phyloP scores from a whole-genome alignment of 805 yeast species.

The Yamadazyma insecticola region DNA sequence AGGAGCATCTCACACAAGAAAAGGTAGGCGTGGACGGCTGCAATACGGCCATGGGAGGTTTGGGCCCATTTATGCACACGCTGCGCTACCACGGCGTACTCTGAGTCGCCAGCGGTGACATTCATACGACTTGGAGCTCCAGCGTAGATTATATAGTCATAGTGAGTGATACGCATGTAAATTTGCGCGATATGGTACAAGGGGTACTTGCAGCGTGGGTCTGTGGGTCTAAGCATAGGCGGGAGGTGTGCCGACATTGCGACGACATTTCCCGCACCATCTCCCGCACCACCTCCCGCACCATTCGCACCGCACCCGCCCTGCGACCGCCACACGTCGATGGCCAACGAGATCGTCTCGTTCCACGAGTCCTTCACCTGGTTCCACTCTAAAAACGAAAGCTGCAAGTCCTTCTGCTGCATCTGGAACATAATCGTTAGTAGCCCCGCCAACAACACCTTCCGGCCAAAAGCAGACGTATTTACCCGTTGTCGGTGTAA shows the following conservation, averaged over 20 bases:
- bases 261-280: too few relatives aligned
- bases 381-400: slow-evolving; percentile 20
- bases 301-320: slow-evolving; percentile 15
- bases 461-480: slow-evolving; percentile 19
- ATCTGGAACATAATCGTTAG: slow-evolving; percentile 21
- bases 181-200: slow-evolving; percentile 25
- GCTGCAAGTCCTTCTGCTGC: slow-evolving; percentile 22
- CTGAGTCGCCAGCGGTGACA: slow-evolving; percentile 51
- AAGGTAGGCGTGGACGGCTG: slow-evolving; percentile 58
- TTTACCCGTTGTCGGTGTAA: slow-evolving; percentile 17
- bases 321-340: slow-evolving; percentile 22
- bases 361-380: slow-evolving; percentile 22
- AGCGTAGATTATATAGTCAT: slow-evolving; percentile 25
- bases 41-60: slow-evolving; percentile 44
- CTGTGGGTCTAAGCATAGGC: slow-evolving; percentile 16
- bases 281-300: too few relatives aligned
- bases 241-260: slow-evolving; percentile 15
- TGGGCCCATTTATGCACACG: slow-evolving; percentile 52
- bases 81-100: slow-evolving; percentile 44
- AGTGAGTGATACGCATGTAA: slow-evolving; percentile 23
- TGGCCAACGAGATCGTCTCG: slow-evolving; percentile 22
- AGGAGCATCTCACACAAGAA: slow-evolving; percentile 60
- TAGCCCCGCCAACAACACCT: slow-evolving; percentile 18
- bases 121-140: slow-evolving; percentile 38
- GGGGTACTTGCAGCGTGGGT: slow-evolving; percentile 21